These are phyloP conservation scores for Dictyostelium firmibasis DNA, from an alignment of 78 protist species.

Conservation along the genomic window DNA sequence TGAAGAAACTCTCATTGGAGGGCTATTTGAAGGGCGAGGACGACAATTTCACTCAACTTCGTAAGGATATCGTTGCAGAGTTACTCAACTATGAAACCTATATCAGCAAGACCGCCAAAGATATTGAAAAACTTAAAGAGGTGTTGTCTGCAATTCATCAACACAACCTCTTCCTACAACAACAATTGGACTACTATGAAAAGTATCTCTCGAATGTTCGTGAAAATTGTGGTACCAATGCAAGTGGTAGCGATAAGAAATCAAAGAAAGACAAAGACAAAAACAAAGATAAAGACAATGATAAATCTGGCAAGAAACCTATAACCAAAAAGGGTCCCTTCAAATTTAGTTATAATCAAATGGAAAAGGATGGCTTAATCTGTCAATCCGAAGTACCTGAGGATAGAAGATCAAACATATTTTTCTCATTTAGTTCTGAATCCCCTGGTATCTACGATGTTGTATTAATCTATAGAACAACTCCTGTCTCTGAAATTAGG, in stretches of 20 bases:
- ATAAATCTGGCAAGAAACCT: not conserved
- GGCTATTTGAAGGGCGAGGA: slow-evolving; percentile 29
- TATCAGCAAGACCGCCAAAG: slow-evolving; percentile 19
- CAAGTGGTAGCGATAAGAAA: not conserved
- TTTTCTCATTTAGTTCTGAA: slow-evolving; percentile 52
- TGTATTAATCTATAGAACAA: slow-evolving; percentile 62
- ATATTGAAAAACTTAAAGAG: slow-evolving; percentile 41
- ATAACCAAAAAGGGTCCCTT: slow-evolving; percentile 54
- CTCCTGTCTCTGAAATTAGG: slow-evolving; percentile 58
- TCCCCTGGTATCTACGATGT: slow-evolving; percentile 76
- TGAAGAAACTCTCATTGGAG: slow-evolving; percentile 22
- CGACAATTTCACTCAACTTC: slow-evolving; percentile 50
- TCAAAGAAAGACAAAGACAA: slow-evolving; percentile 30
- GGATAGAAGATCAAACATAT: slow-evolving; percentile 75
- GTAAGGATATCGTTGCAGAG: slow-evolving; percentile 71
- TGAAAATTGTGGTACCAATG: slow-evolving; percentile 33
- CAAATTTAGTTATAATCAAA: slow-evolving; percentile 68
- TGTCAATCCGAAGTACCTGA: slow-evolving; percentile 83
- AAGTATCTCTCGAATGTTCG: slow-evolving; percentile 79
- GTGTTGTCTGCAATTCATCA: slow-evolving; percentile 64
- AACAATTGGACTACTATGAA: slow-evolving; percentile 77
- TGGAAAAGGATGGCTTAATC: slow-evolving; percentile 86
- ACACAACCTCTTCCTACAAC: slow-evolving; percentile 68
- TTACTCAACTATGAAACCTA: slow-evolving; percentile 38
- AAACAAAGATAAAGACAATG: not conserved